phyloP scores from a whole-genome alignment of 768 basidiomycete genomes.

The Strobilomyces dryophilus region DNA sequence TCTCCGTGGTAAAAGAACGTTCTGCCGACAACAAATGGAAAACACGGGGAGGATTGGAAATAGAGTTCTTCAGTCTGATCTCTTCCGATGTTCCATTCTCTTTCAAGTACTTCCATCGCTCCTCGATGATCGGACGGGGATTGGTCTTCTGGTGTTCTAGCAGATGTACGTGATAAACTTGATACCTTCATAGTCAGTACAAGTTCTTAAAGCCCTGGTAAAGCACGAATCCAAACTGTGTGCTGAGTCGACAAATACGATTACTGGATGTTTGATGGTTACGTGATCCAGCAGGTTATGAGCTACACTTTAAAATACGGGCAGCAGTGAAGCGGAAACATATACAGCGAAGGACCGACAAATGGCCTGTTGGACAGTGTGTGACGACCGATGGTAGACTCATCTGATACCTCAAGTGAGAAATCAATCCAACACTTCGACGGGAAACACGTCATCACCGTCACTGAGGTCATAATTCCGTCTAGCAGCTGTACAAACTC shows the following conservation, averaged over 20 bases:
- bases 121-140: conserved; percentile 29
- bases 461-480: background rate
- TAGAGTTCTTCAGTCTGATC: conserved; percentile 25
- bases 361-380: conserved; percentile 32
- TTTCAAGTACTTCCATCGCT: conserved; percentile 20
- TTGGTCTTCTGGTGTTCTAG: background rate
- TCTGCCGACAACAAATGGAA: background rate
- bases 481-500: conserved; percentile 20
- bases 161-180: conserved; percentile 6
- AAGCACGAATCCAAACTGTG: conserved; percentile 16
- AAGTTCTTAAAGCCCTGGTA: conserved; percentile 28
- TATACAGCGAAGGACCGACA: conserved; percentile 42
- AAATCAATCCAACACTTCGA: background rate
- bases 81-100: conserved; percentile 16
- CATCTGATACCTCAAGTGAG: conserved; percentile 35
- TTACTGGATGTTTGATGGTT: background rate
- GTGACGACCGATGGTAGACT: conserved; percentile 24
- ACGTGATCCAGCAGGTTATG: background rate
- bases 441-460: conserved; percentile 5
- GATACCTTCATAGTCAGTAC: conserved; percentile 13
- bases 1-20: background rate
- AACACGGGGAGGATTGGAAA: background rate
- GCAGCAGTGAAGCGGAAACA: background rate
- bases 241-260: conserved; percentile 11
- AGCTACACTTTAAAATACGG: background rate